A percentile compares a stretch with the other conserved stretches of the same genome.
Evolutionary conservation across 306 rosid species (phyloP).

Genomic region (Spatholobus suberectus): DNA sequence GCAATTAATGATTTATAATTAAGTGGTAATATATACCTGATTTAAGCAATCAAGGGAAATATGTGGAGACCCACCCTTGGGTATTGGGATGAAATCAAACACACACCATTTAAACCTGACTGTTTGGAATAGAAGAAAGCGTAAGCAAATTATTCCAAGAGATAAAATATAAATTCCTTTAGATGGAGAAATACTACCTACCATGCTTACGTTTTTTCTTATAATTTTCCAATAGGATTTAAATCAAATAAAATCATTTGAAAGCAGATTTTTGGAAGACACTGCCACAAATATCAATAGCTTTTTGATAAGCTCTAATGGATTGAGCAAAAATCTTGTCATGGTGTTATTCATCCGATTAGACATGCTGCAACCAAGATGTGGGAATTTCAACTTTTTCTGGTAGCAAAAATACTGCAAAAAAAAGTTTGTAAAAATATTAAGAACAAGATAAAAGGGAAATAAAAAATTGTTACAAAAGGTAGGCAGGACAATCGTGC

Average conservation of each 20-base stretch:
- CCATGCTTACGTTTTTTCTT: conserved; percentile 43
- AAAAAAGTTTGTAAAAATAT: background rate
- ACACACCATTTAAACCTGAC: conserved; percentile 68
- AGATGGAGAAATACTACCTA: conserved; percentile 14
- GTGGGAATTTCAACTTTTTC: background rate
- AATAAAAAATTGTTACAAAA: background rate
- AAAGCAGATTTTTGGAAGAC: conserved; percentile 14
- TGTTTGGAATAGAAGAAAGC: background rate
- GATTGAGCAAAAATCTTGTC: background rate
- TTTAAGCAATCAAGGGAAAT: conserved; percentile 83
- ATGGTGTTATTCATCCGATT: background rate
- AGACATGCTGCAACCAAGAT: background rate
- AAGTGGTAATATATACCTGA: conserved; percentile 57
- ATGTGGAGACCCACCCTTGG: conserved; percentile 69
- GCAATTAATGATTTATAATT: background rate
- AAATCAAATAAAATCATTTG: background rate
- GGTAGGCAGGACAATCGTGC: background rate
- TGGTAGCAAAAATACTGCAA: background rate
- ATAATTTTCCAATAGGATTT: conserved; percentile 22
- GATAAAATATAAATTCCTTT: conserved; percentile 28
- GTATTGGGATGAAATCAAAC: conserved; percentile 70
- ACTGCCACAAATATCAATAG: background rate
- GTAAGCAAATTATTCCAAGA: background rate
- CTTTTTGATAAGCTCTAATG: background rate
- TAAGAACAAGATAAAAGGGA: background rate